Conservation (phyloP, 1,284 basidiomycete genomes). For the Pseudozyma flocculosa region DNA sequence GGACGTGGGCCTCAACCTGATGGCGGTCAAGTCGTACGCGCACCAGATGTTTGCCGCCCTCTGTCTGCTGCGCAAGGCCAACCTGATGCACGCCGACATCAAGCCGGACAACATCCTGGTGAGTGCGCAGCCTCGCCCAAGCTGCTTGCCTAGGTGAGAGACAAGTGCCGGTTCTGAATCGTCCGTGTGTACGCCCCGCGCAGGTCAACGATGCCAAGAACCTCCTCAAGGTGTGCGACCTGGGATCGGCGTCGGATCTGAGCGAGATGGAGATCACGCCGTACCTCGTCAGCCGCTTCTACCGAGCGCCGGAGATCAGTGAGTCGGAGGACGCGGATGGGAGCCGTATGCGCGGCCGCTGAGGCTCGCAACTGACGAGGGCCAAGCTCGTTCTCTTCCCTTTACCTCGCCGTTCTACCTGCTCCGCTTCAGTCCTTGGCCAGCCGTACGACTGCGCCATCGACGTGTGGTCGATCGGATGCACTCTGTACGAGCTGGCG, state of each 20-base stretch:
- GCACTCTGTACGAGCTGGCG: constrained; percentile 95
- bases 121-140: too few relatives aligned
- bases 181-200: too few relatives aligned
- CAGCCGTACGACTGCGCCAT: constrained; percentile 89
- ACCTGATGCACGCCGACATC: constrained; percentile 96
- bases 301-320: constrained; percentile 99
- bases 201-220: constrained; percentile 92
- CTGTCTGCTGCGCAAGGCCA: constrained; percentile 79
- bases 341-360: too few relatives aligned
- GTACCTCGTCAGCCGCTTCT: constrained; percentile 95
- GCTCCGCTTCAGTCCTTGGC: constrained; percentile 76
- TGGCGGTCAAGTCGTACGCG: constrained; percentile 94
- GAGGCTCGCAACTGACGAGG: not conserved
- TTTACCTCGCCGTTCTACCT: not conserved
- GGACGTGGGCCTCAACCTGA: constrained; percentile 92
- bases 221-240: constrained; percentile 87
- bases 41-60: constrained; percentile 91
- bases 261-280: constrained; percentile 96
- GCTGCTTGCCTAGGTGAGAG: too few relatives aligned
- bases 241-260: constrained; percentile 91
- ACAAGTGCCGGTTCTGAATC: too few relatives aligned
- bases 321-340: constrained; percentile 58
- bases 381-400: too few relatives aligned
- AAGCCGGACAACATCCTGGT: constrained; percentile 57
- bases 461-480: constrained; percentile 96